phyloP scores from a whole-genome alignment of 306 rosid species.

The Fragaria nilgerrensis region DNA sequence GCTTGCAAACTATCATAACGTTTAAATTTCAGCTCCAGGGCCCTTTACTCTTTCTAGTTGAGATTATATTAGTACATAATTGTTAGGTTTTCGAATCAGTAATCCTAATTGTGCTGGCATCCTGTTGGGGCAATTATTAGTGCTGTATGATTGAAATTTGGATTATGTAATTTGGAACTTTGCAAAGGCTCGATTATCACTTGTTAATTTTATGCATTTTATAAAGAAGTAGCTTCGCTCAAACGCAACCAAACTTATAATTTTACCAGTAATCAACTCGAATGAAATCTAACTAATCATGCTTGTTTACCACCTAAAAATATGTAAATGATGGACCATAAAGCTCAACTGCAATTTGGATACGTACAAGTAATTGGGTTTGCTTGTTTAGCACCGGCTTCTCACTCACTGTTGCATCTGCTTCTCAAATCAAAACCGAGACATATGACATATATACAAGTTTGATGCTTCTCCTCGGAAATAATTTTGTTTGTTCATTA shows the following conservation, averaged over 20 bases:
- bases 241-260: slow-evolving; percentile 52
- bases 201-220: slow-evolving; percentile 18
- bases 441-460: background rate
- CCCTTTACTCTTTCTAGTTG: slow-evolving; percentile 4
- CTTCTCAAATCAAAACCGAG: background rate
- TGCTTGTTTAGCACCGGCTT: background rate
- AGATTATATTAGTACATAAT: background rate
- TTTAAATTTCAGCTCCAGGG: slow-evolving; percentile 2
- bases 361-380: background rate
- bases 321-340: slow-evolving; percentile 31
- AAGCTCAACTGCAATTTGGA: slow-evolving; percentile 20
- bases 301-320: slow-evolving; percentile 22
- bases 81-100: background rate
- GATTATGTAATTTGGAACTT: slow-evolving; percentile 7
- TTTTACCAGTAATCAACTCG: slow-evolving; percentile 18
- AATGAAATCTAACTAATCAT: slow-evolving; percentile 40
- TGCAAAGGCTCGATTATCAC: slow-evolving; percentile 4
- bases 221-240: slow-evolving; percentile 38
- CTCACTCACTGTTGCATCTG: background rate
- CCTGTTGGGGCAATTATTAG: slow-evolving; percentile 20
- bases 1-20: background rate
- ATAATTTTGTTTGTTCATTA: background rate
- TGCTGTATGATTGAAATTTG: slow-evolving; percentile 2
- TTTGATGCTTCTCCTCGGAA: background rate
- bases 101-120: slow-evolving; percentile 24